Base-by-base conservation (phyloP, 805 yeast genomes). In the Hanseniaspora jakobsenii region DNA sequence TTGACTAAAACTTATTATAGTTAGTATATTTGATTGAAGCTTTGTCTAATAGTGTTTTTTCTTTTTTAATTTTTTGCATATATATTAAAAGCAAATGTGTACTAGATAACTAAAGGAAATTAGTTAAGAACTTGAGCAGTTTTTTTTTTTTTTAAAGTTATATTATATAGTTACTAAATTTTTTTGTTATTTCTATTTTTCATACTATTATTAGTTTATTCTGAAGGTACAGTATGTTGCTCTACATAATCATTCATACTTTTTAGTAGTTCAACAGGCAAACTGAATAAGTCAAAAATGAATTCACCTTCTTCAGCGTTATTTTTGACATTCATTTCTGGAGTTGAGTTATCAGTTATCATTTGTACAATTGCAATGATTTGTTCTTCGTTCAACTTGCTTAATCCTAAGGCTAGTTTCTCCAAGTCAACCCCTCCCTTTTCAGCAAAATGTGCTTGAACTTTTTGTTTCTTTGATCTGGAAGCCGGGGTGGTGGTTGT, bases 221-320 rank as follows among this genome's bases (percentile, higher is more conserved):
- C 66, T 26, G 63, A 21, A 3, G 36, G 14, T 17, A 32, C 38
- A 9, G 48, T 61, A 54, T 83, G 78, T 63, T 80, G 83, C 63
- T 78, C 78, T 32, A 89, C 94, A 60, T 81, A 87, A 52, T 89
- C 97, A 93, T 93, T 86, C 63, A 89, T 71, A 69, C 93, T 82
- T 67, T 83, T 85, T 59, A 91, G 72, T 59, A 91, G 67, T 32
- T 81, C 76, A 59, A 89, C 96, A 17, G 97, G 97, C 52, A 89
- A 69, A 22, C 96, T 87, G 63, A 77, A 87, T 53, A 89, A 72
- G 65, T 89, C 98, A 83, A 89, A 84, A 44, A 94, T 85, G 62
- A 91, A 89, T 66, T 91, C 97, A 43, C 98, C 98, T 55, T 84
- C 89, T 50, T 89, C 97, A 40, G 84, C 86, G 56, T 89, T 94